Percentiles rank a stretch among this genome's conserved stretches.
phyloP scores from a whole-genome alignment of 2,329 filamentous ascomycete species.

The Calonectria ilicicola region DNA sequence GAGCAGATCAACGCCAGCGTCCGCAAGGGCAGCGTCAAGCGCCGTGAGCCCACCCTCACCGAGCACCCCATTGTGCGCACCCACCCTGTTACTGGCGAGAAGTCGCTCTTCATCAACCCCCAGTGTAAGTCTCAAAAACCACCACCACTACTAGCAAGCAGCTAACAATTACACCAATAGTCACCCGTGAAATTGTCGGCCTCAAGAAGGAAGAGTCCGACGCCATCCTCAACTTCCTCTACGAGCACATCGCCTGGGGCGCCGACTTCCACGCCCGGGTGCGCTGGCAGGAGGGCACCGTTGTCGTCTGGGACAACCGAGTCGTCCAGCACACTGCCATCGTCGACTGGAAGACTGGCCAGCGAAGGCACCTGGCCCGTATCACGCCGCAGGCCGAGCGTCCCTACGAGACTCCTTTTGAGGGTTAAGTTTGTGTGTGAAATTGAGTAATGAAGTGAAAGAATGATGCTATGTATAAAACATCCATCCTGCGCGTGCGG shows the following conservation, averaged over 20 bases:
- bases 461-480: neutral
- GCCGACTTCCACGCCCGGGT: constrained; percentile 79
- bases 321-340: constrained; percentile 84
- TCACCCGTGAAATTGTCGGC: constrained; percentile 84
- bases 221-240: constrained; percentile 78
- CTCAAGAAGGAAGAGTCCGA: constrained; percentile 91
- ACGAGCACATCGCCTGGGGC: constrained; percentile 61
- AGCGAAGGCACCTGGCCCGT: constrained; percentile 82
- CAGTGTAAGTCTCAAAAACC: constrained; percentile 70
- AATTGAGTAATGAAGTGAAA: neutral
- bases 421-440: constrained; percentile 24
- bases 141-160: no score
- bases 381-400: constrained; percentile 86
- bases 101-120: constrained; percentile 84
- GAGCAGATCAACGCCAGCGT: constrained; percentile 82
- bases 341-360: constrained; percentile 84
- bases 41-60: constrained; percentile 80
- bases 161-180: constrained; percentile 51
- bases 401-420: constrained; percentile 76
- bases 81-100: constrained; percentile 86
- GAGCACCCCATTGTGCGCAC: constrained; percentile 85
- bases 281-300: constrained; percentile 83
- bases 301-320: constrained; percentile 89
- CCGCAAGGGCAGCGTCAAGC: constrained; percentile 76
- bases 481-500: neutral